Evolutionary conservation across 257 asterid genomes (phyloP).

Genomic region (Solanum piurae): DNA sequence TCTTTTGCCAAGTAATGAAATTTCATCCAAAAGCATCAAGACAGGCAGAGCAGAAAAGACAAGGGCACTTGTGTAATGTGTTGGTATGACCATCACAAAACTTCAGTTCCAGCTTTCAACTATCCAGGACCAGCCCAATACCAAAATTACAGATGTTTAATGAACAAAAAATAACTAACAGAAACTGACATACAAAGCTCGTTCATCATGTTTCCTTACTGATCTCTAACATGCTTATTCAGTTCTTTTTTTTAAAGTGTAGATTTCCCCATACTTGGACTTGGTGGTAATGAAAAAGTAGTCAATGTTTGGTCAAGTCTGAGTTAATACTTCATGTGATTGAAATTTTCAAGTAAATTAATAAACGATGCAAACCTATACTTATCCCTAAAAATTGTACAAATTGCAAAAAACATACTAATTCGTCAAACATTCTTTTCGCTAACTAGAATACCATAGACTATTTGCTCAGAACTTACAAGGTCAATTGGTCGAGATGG

Average conservation of each 20-base stretch:
- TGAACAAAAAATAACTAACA: neutral
- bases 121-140: neutral
- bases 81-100: neutral
- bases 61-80: neutral
- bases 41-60: neutral
- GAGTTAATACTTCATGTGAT: neutral
- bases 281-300: neutral
- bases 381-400: neutral
- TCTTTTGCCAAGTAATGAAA: neutral
- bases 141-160: neutral
- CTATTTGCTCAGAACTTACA: neutral
- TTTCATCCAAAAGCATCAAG: neutral
- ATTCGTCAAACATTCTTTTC: neutral
- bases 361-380: neutral
- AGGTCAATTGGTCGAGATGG: neutral
- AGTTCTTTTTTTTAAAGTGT: neutral
- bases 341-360: neutral
- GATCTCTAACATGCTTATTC: neutral
- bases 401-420: neutral
- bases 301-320: neutral
- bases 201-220: neutral
- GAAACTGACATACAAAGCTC: neutral
- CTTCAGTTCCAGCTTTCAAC: neutral
- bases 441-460: neutral
- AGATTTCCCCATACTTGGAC: neutral